Evolutionary conservation across 164 flowering plant genomes (phyloP).

Genomic region (Akebia trifoliata): DNA sequence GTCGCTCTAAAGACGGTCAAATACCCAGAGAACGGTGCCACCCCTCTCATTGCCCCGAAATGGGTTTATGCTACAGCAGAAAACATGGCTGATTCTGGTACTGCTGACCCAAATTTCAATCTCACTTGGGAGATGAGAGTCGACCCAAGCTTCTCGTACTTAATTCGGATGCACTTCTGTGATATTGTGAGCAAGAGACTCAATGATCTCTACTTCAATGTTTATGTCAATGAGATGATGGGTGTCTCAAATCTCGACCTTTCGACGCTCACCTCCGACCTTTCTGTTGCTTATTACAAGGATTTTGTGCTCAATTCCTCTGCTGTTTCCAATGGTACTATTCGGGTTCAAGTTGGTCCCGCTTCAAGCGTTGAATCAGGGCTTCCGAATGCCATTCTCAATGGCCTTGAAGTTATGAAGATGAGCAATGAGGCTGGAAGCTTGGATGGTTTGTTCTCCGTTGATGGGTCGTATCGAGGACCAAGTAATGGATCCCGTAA

Average conservation of each 20-base stretch:
- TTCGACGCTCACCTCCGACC: constrained; percentile 45
- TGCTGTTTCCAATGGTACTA: constrained; percentile 27
- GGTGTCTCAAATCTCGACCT: constrained; percentile 59
- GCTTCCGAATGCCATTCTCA: constrained; percentile 58
- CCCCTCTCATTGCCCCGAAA: constrained; percentile 55
- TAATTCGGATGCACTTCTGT: constrained; percentile 77
- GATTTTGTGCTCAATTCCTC: constrained; percentile 68
- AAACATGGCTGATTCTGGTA: constrained; percentile 46
- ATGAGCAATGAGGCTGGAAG: constrained; percentile 68
- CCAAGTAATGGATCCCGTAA: neutral
- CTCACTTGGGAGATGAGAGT: constrained; percentile 64
- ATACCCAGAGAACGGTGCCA: constrained; percentile 40
- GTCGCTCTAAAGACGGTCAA: constrained; percentile 32
- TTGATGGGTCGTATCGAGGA: constrained; percentile 30
- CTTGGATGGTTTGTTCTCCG: constrained; percentile 51
- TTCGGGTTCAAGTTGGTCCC: constrained; percentile 67
- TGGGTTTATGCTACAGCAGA: constrained; percentile 62
- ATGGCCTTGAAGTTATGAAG: constrained; percentile 84
- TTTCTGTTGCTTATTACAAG: constrained; percentile 55
- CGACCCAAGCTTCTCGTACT: constrained; percentile 49
- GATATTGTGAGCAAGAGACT: constrained; percentile 68
- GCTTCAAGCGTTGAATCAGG: constrained; percentile 22
- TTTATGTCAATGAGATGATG: constrained; percentile 51
- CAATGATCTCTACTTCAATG: constrained; percentile 68
- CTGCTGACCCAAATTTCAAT: constrained; percentile 46